Evolutionary conservation across 805 yeast species (phyloP), one percentile per base, ranked within the genome.

Genomic region (Ogataea salicorniae): DNA sequence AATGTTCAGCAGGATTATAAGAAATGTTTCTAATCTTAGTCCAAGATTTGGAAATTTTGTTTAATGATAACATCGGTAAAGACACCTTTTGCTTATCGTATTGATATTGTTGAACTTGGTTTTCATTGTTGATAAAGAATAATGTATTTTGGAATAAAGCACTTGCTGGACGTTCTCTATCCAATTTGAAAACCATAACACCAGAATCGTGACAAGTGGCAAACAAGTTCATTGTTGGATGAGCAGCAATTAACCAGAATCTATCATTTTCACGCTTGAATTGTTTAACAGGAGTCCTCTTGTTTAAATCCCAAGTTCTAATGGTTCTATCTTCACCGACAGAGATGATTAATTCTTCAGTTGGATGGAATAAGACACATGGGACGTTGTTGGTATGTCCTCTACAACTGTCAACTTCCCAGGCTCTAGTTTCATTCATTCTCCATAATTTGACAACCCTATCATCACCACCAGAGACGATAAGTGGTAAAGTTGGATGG

Each of bases 371-470:
- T 45, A 87, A 72, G 36, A 88, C 90, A 67, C 94, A 76, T 44
- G 90, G 82, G 45, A 94, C 96, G 65, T 87, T 90, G 62, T 91
- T 91, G 29, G 96, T 87, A 69, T 94, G 99, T 47, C 99, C 99
- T 63, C 99, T 81, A 69, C 97, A 92, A 26, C 97, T 87, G 66
- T 94, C 99, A 50, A 95, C 95, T 68, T 95, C 99, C 98, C 98
- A 94, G 22, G 99, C 99, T 70, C 91, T 89, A 35, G 95, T 83
- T 56, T 94, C 97, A 61, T 90, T 83, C 97, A 90, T 89, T 70
- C 98, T 80, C 99, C 99, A 94, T 55, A 95, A 74, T 68, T 92
- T 92, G 48, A 94, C 88, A 55, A 92, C 83, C 56, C 98, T 80
- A 65, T 94, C 99, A 66, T 94, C 99, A 67, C 95, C 95, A 60